Conservation (phyloP, 2,329 filamentous ascomycete genomes). For the Thyridium curvatum region DNA sequence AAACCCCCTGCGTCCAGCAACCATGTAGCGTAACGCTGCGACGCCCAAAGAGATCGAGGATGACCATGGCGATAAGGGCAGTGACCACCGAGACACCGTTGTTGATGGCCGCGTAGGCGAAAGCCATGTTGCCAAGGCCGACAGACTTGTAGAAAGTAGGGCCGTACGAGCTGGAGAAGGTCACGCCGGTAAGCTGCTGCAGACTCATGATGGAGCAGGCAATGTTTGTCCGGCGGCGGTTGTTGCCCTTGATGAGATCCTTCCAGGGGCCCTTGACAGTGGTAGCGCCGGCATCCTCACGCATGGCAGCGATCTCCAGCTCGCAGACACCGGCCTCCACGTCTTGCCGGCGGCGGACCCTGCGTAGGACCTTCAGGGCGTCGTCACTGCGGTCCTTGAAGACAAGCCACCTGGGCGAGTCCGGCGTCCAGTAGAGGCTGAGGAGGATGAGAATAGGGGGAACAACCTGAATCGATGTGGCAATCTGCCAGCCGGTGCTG, state of each 20-base stretch:
- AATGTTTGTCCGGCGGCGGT: constrained; percentile 1
- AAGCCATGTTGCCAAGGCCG: constrained; percentile 3
- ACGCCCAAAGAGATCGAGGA: constrained; percentile 9
- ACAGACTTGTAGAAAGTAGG: constrained; percentile 6
- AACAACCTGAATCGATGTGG: constrained; percentile 8
- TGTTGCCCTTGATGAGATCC: background rate
- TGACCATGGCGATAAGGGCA: constrained; percentile 7
- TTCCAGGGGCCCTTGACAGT: constrained; percentile 5
- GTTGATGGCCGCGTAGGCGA: constrained; percentile 7
- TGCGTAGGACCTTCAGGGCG: constrained; percentile 32
- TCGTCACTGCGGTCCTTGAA: constrained; percentile 39
- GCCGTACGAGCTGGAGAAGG: constrained; percentile 4
- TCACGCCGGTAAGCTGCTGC: constrained; percentile 6
- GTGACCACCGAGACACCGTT: constrained; percentile 10
- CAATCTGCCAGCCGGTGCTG: constrained; percentile 11
- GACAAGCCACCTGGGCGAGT: constrained; percentile 49
- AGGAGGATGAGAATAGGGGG: constrained; percentile 35
- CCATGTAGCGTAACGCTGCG: constrained; percentile 8
- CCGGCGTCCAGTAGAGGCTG: constrained; percentile 40
- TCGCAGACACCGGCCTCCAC: constrained; percentile 3
- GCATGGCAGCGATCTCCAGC: constrained; percentile 8
- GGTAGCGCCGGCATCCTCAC: constrained; percentile 2
- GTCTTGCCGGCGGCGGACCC: constrained; percentile 1
- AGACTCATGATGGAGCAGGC: constrained; percentile 5
- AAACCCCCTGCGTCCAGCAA: constrained; percentile 8